These are phyloP conservation scores for Pseudozyma hubeiensis DNA, from an alignment of 1,284 basidiomycete genomes.

Conservation along the genomic window DNA sequence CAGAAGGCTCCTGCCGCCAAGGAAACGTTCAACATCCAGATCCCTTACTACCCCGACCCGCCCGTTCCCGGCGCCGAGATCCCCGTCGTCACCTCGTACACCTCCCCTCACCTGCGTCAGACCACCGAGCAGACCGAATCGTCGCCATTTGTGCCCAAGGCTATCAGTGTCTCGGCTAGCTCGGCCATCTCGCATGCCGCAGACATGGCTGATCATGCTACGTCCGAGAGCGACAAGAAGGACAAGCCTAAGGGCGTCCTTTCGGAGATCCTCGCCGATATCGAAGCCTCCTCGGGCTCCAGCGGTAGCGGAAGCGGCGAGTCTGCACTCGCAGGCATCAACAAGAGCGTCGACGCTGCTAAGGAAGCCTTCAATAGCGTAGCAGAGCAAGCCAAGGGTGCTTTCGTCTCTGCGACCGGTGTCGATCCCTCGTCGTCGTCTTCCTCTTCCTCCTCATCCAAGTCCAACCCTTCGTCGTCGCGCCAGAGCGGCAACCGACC, in stretches of 20 bases:
- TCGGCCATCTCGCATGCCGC: constrained; percentile 44
- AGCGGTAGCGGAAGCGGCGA: constrained; percentile 5
- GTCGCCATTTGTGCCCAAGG: constrained; percentile 40
- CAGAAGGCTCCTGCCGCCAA: constrained; percentile 45
- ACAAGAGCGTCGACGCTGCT: constrained; percentile 38
- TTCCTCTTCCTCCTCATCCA: constrained; percentile 33
- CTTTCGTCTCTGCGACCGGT: constrained; percentile 26
- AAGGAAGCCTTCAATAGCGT: constrained; percentile 34
- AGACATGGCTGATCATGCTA: constrained; percentile 34
- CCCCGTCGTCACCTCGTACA: constrained; percentile 57
- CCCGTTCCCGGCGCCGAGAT: constrained; percentile 47
- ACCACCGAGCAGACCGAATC: constrained; percentile 13
- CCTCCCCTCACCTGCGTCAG: constrained; percentile 39
- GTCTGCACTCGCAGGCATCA: constrained; percentile 21
- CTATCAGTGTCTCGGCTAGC: constrained; percentile 49
- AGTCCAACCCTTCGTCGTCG: constrained; percentile 21
- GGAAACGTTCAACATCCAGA: constrained; percentile 58
- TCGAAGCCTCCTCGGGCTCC: constrained; percentile 24
- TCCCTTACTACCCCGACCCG: constrained; percentile 58
- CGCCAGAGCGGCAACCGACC: constrained; percentile 67
- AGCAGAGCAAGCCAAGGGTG: constrained; percentile 43
- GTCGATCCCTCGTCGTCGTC: constrained; percentile 19
- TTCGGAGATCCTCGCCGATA: constrained; percentile 41
- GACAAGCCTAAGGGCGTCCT: constrained; percentile 35
- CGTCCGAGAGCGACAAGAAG: constrained; percentile 6